Conservation (phyloP, 2,329 filamentous ascomycete species). For the Aspergillus brasiliensis region DNA sequence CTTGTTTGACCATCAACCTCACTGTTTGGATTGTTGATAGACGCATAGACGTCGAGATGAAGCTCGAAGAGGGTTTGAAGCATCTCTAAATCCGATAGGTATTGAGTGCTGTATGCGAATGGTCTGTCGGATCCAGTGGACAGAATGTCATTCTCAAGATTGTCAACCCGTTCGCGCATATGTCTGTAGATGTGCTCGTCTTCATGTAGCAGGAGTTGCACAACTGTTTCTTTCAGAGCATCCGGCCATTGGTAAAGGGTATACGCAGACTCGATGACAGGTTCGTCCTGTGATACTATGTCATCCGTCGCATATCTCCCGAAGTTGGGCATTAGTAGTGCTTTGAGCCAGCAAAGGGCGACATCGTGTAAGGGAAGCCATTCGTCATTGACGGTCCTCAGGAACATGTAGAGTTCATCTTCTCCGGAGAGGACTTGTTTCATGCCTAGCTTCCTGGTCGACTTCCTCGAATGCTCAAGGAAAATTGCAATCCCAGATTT, state of each 20-base stretch:
- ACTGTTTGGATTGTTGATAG: conserved; percentile 63
- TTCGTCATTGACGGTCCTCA: conserved; percentile 48
- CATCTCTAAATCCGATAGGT: conserved; percentile 52
- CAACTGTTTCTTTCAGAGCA: conserved; percentile 56
- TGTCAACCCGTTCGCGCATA: conserved; percentile 38
- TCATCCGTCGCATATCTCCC: conserved; percentile 16
- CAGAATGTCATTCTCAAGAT: conserved; percentile 33
- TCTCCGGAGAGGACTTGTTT: conserved; percentile 44
- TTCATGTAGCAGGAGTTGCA: conserved; percentile 55
- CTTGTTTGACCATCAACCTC: conserved; percentile 56
- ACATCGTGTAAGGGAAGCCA: conserved; percentile 55
- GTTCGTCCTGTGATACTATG: conserved; percentile 15
- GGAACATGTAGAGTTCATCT: conserved; percentile 43
- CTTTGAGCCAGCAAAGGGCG: conserved; percentile 56
- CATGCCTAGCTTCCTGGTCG: conserved; percentile 41
- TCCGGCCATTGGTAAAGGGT: conserved; percentile 57
- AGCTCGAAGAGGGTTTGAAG: conserved; percentile 66
- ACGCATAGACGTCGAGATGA: conserved; percentile 66
- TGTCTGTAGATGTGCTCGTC: conserved; percentile 56
- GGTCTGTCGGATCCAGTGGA: conserved; percentile 14
- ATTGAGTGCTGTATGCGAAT: conserved; percentile 32
- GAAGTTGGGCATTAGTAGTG: conserved; percentile 50
- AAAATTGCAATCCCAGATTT: conserved; percentile 57
- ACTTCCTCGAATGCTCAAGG: conserved; percentile 57
- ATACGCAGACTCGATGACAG: conserved; percentile 51